Percentiles rank a stretch among this genome's conserved stretches.
Conservation (phyloP, 2,329 filamentous ascomycete genomes). For the Akanthomyces dipterigenus region DNA sequence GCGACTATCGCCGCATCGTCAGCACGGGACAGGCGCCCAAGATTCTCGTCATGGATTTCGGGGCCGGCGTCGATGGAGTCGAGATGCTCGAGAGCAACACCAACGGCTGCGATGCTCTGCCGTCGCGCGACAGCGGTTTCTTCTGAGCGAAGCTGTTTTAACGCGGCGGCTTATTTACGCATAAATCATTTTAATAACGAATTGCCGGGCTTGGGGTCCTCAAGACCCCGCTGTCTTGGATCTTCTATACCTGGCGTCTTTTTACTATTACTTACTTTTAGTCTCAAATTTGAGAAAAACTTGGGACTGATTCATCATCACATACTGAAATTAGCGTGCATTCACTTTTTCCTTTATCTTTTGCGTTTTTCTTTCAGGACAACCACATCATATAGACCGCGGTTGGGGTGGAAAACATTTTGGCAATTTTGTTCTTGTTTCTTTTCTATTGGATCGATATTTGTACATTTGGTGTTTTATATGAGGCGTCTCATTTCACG, state of each 20-base stretch:
- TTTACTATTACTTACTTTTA: background rate
- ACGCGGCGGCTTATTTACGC: background rate
- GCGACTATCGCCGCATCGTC: conserved; percentile 89
- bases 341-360: background rate
- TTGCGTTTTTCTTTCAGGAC: background rate
- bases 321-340: conserved; percentile 1
- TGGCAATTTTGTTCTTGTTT: background rate
- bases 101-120: background rate
- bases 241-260: background rate
- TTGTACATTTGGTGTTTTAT: background rate
- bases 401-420: background rate
- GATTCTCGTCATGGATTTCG: conserved; percentile 92
- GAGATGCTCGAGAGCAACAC: conserved; percentile 46
- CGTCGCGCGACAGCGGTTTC: background rate
- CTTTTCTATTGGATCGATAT: background rate
- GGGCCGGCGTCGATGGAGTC: conserved; percentile 50
- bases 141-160: background rate
- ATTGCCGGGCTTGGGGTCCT: no score
- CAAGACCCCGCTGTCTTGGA: background rate
- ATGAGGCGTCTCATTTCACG: background rate
- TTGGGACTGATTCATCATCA: background rate
- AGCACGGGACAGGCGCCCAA: conserved; percentile 92
- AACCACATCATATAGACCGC: background rate
- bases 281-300: background rate
- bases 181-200: background rate